Base-by-base conservation (phyloP, 805 yeast genomes). In the Grigorovia transvaalensis region DNA sequence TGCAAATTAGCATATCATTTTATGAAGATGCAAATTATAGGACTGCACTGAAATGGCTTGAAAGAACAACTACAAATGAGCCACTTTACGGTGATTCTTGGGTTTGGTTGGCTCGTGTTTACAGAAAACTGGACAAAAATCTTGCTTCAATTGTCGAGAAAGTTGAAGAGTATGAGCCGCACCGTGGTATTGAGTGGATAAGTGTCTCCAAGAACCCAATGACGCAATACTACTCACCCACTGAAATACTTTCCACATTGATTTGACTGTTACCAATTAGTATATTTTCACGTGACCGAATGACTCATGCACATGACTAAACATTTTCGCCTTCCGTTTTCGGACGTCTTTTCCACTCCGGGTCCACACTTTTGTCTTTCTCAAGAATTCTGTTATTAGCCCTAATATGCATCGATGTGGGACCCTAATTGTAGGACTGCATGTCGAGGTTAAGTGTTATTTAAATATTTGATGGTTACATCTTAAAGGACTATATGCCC, bases 11-110 rank as follows among this genome's bases (percentile, higher is more conserved):
- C 0, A 68, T 73, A 12, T 77, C 80, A 51, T 81, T 89, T 55
- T 83, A 84, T 82, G 59, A 70, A 1, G 84, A 79, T 27, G 83
- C 85, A 0, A 85, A 85, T 56, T 66, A 74, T 27, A 68, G 75
- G 1, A 83, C 81, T 56, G 87, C 95, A 0, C 70, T 73, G 51
- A 74, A 81, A 13, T 90, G 96, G 88, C 78, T 88, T 51, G 84
- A 83, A 47, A 72, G 85, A 50, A 85, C 93, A 0, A 62, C 83
- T 11, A 71, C 68, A n/a, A 71, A 73, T 2, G 80, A 82, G 51
- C 64, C 71, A 1, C 71, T 67, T n/a, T 77, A 72, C 61, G 97
- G 96, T 4, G 97, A 90, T 66, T 67, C 75, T 2, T 88, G 95
- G 85, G 77, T 80, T 0, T 83, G 88, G 84, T 60, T 73, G 48